These are phyloP conservation scores for Calonectria multiphialidica DNA, from an alignment of 2,329 filamentous ascomycete species.

Conservation along the genomic window DNA sequence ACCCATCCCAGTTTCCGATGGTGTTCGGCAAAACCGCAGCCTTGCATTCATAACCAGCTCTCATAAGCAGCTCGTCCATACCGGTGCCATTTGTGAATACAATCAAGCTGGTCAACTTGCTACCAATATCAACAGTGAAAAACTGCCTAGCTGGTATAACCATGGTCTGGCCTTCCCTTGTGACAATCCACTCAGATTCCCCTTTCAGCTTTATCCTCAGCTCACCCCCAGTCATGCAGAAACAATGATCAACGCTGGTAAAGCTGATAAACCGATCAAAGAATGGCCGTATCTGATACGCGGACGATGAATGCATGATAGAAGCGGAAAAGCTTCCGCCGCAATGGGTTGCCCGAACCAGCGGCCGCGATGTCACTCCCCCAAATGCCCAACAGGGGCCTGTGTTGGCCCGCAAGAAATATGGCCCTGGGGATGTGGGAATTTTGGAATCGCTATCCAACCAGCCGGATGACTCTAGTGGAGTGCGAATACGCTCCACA, in stretches of 20 bases:
- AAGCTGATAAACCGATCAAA: conserved; percentile 12
- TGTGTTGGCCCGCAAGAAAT: conserved; percentile 6
- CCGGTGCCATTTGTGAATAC: not conserved
- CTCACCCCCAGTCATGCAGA: not conserved
- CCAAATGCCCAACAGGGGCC: conserved; percentile 17
- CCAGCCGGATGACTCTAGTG: not conserved
- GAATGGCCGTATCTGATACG: conserved; percentile 12
- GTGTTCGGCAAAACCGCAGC: not conserved
- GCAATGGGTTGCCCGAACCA: not conserved
- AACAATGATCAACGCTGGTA: conserved; percentile 3
- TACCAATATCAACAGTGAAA: conserved; percentile 3
- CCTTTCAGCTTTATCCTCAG: conserved; percentile 3
- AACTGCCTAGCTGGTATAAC: conserved; percentile 1
- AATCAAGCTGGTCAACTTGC: conserved; percentile 2
- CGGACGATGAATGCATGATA: not conserved
- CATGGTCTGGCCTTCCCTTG: not conserved
- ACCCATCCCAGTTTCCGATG: conserved; percentile 8
- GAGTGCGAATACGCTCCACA: not conserved
- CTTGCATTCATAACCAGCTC: not conserved
- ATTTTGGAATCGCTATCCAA: not conserved
- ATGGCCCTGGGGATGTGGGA: not conserved
- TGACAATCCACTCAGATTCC: not conserved
- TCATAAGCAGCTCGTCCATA: not conserved
- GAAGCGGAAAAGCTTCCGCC: not conserved
- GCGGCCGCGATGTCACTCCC: not conserved